Percentiles rank a stretch among this genome's conserved stretches.
Conservation (phyloP, 805 yeast genomes). For the Saccharomyces kudriavzevii region DNA sequence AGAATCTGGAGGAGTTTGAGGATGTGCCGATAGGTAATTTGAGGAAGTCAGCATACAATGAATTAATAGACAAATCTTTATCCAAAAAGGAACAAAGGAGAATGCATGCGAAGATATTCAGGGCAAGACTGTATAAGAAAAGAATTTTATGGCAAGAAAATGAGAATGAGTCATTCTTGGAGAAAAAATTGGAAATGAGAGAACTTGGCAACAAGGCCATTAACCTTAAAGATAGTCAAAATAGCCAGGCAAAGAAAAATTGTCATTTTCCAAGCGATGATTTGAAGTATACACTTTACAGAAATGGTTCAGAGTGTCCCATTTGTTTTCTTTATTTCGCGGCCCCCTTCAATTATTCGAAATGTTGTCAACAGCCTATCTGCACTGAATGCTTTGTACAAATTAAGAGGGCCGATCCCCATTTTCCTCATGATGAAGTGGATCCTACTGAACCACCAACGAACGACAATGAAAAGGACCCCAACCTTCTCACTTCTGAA, state of each 20-base stretch:
- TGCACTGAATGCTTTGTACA: constrained; percentile 97
- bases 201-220: not conserved
- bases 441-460: constrained; percentile 22
- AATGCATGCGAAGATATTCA: constrained; percentile 24
- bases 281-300: constrained; percentile 53
- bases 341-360: constrained; percentile 59
- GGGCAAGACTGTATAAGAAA: constrained; percentile 32
- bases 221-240: constrained; percentile 30
- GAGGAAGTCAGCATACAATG: constrained; percentile 21
- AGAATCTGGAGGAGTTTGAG: constrained; percentile 31
- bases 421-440: constrained; percentile 72
- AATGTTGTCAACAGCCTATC: constrained; percentile 89
- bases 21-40: constrained; percentile 28
- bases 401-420: constrained; percentile 73
- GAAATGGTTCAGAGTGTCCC: constrained; percentile 77
- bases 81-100: constrained; percentile 28
- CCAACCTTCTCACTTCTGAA: constrained; percentile 69
- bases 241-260: constrained; percentile 31
- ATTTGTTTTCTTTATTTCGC: constrained; percentile 75
- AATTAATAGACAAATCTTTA: constrained; percentile 22
- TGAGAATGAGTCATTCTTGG: constrained; percentile 58
- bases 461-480: constrained; percentile 33
- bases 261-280: constrained; percentile 26
- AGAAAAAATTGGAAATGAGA: constrained; percentile 32
- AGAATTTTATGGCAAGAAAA: constrained; percentile 42